These are phyloP conservation scores for Tricholoma matsutake DNA, from an alignment of 768 basidiomycete genomes.

Conservation along the genomic window DNA sequence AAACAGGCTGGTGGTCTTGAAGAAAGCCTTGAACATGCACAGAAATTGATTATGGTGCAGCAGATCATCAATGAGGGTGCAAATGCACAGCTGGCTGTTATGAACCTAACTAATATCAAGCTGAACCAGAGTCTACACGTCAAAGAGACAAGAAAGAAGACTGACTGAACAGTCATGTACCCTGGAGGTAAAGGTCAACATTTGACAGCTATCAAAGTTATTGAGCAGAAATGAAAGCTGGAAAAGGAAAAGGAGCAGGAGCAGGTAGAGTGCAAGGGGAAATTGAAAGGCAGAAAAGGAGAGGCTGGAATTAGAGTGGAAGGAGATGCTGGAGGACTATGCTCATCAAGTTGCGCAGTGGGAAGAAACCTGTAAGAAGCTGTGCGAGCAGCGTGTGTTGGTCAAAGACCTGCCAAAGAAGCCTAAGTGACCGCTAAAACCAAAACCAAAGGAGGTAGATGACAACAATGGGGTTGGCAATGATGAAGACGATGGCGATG, in stretches of 20 bases:
- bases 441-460: neutral
- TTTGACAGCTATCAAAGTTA: neutral
- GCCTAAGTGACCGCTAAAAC: neutral
- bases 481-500: neutral
- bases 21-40: constrained; percentile 1
- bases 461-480: neutral
- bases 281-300: neutral
- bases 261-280: neutral
- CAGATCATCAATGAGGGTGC: constrained; percentile 15
- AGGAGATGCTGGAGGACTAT: neutral
- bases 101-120: constrained; percentile 16
- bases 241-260: neutral
- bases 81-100: constrained; percentile 17
- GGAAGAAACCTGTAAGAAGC: neutral
- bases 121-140: constrained; percentile 11
- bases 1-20: neutral
- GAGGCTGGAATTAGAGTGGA: neutral
- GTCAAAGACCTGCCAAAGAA: neutral
- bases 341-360: neutral
- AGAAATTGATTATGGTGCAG: neutral
- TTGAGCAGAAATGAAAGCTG: neutral
- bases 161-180: constrained; percentile 8
- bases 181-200: constrained; percentile 1
- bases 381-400: neutral
- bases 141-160: constrained; percentile 15